Evolutionary conservation across 371 early-diverging fungal species (phyloP).

Genomic region (Rhizopus sp.): DNA sequence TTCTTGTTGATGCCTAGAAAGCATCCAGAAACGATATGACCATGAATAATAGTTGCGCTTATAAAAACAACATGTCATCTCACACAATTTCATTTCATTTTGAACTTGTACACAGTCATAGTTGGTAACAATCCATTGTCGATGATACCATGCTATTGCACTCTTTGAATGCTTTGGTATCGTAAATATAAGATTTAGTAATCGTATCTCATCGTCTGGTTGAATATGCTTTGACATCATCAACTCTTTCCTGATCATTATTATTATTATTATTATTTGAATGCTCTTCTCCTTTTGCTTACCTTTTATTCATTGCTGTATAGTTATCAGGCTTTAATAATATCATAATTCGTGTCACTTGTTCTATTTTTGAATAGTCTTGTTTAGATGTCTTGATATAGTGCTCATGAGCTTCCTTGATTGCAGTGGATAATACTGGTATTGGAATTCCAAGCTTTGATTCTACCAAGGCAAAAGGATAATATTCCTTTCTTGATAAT

Average conservation of each 20-base stretch:
- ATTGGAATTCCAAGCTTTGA: slow-evolving; percentile 38
- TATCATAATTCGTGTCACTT: slow-evolving; percentile 41
- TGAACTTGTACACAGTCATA: slow-evolving; percentile 21
- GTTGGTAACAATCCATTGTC: slow-evolving; percentile 30
- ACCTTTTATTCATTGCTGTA: slow-evolving; percentile 60
- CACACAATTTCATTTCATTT: slow-evolving; percentile 42
- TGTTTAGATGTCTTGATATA: slow-evolving; percentile 11
- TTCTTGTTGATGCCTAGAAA: slow-evolving; percentile 13
- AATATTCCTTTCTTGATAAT: slow-evolving; percentile 29
- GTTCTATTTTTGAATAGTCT: slow-evolving; percentile 13
- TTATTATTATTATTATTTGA: background rate
- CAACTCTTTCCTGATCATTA: slow-evolving; percentile 44
- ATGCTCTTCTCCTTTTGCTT: background rate
- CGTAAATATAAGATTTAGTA: slow-evolving; percentile 52
- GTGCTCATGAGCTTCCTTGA: slow-evolving; percentile 29
- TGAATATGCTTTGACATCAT: slow-evolving; percentile 29
- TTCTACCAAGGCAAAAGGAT: slow-evolving; percentile 39
- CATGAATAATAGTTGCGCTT: slow-evolving; percentile 63
- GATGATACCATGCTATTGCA: slow-evolving; percentile 58
- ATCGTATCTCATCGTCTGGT: slow-evolving; percentile 34
- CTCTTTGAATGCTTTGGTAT: slow-evolving; percentile 60
- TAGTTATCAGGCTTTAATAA: slow-evolving; percentile 59
- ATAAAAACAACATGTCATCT: slow-evolving; percentile 39
- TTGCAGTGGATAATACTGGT: slow-evolving; percentile 5
- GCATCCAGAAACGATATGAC: slow-evolving; percentile 55